Evolutionary conservation across 2,329 filamentous ascomycete species (phyloP).

Genomic region (Calonectria naviculata): DNA sequence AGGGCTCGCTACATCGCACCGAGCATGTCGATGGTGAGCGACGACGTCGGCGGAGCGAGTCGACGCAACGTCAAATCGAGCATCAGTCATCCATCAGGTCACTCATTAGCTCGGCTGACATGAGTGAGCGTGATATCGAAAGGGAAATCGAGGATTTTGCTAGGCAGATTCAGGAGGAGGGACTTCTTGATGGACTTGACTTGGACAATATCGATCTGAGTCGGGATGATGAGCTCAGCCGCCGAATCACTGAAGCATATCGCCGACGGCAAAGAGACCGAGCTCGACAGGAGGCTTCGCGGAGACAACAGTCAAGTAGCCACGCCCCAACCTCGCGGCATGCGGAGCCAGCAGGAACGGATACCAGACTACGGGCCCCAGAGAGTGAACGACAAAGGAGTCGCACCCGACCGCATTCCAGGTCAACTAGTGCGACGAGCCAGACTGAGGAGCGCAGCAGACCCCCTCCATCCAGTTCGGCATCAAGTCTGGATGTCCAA

Average conservation of each 20-base stretch:
- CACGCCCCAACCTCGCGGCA: conserved; percentile 50
- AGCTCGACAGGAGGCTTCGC: conserved; percentile 58
- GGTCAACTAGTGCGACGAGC: conserved; percentile 57
- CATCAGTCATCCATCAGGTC: conserved; percentile 92
- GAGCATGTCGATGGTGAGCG: conserved; percentile 51
- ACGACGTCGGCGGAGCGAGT: conserved; percentile 56
- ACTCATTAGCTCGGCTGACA: conserved; percentile 82
- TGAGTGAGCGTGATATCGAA: conserved; percentile 83
- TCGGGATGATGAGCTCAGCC: conserved; percentile 90
- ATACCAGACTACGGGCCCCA: conserved; percentile 42
- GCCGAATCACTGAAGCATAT: conserved; percentile 91
- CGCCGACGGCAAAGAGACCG: conserved; percentile 77
- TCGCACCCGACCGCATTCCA: conserved; percentile 55
- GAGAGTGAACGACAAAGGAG: conserved; percentile 42
- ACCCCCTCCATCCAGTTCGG: conserved; percentile 53
- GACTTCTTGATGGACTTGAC: conserved; percentile 88
- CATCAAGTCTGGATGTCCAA: conserved; percentile 46
- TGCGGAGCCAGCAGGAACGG: conserved; percentile 34
- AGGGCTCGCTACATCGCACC: conserved; percentile 39
- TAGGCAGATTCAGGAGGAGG: conserved; percentile 88
- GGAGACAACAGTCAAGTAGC: conserved; percentile 54
- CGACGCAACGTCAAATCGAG: conserved; percentile 73
- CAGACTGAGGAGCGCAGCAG: conserved; percentile 61
- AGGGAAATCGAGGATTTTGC: conserved; percentile 92
- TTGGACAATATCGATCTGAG: conserved; percentile 85